Evolutionary conservation across 2,329 filamentous ascomycete genomes (phyloP).

Genomic region (Beauveria australis): DNA sequence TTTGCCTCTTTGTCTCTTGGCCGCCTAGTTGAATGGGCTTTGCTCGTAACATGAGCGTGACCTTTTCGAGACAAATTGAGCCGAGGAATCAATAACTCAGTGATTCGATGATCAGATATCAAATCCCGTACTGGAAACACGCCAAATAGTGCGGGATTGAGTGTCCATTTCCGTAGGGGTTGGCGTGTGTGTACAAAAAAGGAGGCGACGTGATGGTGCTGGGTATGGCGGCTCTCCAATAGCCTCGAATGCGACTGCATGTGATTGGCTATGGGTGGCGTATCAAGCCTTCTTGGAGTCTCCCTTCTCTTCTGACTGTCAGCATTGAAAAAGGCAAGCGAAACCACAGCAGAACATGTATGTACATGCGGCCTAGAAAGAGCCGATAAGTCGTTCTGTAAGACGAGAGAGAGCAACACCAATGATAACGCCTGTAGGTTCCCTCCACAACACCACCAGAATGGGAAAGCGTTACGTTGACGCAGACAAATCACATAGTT

Average conservation of each 20-base stretch:
- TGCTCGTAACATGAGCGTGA: background rate
- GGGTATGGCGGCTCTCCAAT: background rate
- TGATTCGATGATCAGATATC: background rate
- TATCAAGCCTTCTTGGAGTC: background rate
- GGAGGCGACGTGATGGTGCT: background rate
- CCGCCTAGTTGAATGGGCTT: no score
- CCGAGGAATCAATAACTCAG: background rate
- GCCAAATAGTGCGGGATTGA: background rate
- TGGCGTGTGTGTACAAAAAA: background rate
- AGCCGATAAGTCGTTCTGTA: background rate
- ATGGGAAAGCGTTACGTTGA: constrained; percentile 8
- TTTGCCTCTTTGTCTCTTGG: background rate
- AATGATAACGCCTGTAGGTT: background rate
- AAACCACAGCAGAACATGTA: background rate
- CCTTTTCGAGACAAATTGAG: background rate
- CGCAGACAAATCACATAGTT: no score
- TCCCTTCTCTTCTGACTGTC: background rate
- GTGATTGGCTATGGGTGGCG: background rate
- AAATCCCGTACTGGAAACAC: background rate
- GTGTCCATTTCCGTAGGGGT: constrained; percentile 1
- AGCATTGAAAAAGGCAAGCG: background rate
- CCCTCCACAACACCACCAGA: background rate
- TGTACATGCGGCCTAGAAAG: background rate
- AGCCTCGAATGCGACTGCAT: background rate
- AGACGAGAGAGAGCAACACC: background rate